Percentiles rank a stretch among this genome's conserved stretches.
Conservation (phyloP, 2,329 filamentous ascomycete species). For the Xylaria sp. region DNA sequence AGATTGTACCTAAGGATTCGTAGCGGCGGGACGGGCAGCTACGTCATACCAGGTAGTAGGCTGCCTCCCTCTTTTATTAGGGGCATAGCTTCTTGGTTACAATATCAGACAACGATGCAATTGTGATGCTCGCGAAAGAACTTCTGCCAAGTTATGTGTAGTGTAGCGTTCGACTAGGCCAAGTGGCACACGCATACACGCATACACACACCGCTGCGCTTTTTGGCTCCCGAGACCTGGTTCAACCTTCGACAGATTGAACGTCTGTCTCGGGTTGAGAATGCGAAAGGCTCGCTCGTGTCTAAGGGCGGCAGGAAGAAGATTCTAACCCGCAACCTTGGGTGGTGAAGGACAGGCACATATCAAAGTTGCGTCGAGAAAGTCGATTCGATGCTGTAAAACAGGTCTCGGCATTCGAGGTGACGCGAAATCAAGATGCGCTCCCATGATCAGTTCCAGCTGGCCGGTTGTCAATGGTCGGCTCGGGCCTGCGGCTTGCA, state of each 20-base stretch:
- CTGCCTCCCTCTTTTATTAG: background rate
- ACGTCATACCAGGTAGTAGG: background rate
- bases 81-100: background rate
- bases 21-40: background rate
- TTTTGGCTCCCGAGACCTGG: background rate
- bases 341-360: background rate
- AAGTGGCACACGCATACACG: background rate
- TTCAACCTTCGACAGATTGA: background rate
- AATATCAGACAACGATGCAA: background rate
- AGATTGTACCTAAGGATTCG: background rate
- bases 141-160: background rate
- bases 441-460: conserved; percentile 14
- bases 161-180: background rate
- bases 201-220: too few species aligned
- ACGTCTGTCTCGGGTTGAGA: background rate
- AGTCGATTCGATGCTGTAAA: conserved; percentile 1
- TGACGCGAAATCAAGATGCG: conserved; percentile 8
- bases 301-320: background rate
- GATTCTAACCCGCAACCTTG: too few species aligned
- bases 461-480: conserved; percentile 17
- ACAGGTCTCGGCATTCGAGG: conserved; percentile 7
- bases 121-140: background rate
- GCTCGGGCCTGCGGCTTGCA: too few species aligned
- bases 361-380: background rate
- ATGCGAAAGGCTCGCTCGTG: background rate